Evolutionary conservation across 352 stramenopile species (phyloP).

Genomic region (Poterioochromonas sp.): DNA sequence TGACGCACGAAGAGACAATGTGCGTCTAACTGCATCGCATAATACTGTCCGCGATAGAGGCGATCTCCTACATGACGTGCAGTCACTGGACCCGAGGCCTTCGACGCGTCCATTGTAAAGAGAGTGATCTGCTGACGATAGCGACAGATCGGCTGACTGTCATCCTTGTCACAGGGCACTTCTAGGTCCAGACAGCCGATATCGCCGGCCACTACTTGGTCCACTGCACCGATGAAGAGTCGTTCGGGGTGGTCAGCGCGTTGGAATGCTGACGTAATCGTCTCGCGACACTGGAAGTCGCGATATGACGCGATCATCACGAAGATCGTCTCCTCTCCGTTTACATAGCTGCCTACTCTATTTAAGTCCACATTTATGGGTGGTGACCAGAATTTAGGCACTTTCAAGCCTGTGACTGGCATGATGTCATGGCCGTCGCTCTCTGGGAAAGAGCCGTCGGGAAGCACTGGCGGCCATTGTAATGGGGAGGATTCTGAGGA

Average conservation of each 20-base stretch:
- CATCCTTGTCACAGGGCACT: slow-evolving; percentile 48
- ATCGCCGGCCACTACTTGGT: slow-evolving; percentile 44
- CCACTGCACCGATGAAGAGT: slow-evolving; percentile 47
- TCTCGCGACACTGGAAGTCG: slow-evolving; percentile 59
- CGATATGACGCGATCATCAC: slow-evolving; percentile 60
- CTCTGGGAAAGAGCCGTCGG: not conserved
- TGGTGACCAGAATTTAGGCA: slow-evolving; percentile 23
- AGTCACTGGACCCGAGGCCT: slow-evolving; percentile 59
- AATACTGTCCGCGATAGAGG: slow-evolving; percentile 64
- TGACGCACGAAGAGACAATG: slow-evolving; percentile 56
- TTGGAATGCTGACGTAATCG: slow-evolving; percentile 54
- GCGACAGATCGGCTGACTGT: slow-evolving; percentile 54
- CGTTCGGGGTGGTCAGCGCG: slow-evolving; percentile 38
- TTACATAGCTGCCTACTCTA: not conserved
- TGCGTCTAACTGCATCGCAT: slow-evolving; percentile 62
- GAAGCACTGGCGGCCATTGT: not conserved
- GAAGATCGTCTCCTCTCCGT: slow-evolving; percentile 50
- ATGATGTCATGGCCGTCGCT: slow-evolving; percentile 7
- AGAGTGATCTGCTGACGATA: slow-evolving; percentile 57
- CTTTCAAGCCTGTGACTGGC: not conserved
- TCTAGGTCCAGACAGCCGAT: slow-evolving; percentile 46
- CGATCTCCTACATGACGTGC: slow-evolving; percentile 58
- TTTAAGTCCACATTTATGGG: slow-evolving; percentile 27
- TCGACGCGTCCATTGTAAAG: slow-evolving; percentile 53
- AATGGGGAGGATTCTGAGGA: not conserved